Percentiles rank a stretch among this genome's conserved stretches.
phyloP scores from a whole-genome alignment of 2,329 filamentous ascomycete species.

The Dothidotthia symphoricarpi region DNA sequence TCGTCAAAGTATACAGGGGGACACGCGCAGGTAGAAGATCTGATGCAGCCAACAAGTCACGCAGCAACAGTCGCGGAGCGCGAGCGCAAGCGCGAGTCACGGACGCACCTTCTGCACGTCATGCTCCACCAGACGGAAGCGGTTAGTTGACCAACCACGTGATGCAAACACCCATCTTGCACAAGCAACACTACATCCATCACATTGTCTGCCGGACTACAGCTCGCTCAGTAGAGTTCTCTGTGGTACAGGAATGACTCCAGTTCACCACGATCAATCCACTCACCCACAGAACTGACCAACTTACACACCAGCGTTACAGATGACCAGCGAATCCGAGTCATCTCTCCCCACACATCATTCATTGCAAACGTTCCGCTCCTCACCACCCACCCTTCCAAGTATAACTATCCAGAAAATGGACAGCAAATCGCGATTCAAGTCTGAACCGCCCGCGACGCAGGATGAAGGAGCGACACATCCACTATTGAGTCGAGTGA shows the following conservation, averaged over 20 bases:
- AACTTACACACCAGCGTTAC: slow-evolving; percentile 14
- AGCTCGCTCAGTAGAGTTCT: not conserved
- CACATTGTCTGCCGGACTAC: not conserved
- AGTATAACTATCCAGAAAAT: not conserved
- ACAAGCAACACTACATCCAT: slow-evolving; percentile 3
- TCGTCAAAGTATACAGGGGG: no score
- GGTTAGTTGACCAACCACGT: slow-evolving; percentile 12
- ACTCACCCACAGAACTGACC: slow-evolving; percentile 29
- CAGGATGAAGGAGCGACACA: slow-evolving; percentile 8
- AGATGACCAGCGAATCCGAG: slow-evolving; percentile 18
- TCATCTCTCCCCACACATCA: slow-evolving; percentile 21
- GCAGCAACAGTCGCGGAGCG: slow-evolving; percentile 12
- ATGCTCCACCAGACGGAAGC: slow-evolving; percentile 23
- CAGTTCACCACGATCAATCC: slow-evolving; percentile 9
- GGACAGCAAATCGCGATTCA: not conserved
- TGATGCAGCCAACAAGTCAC: not conserved
- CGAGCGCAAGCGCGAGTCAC: slow-evolving; percentile 26
- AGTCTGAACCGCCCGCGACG: slow-evolving; percentile 12
- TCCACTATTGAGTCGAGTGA: slow-evolving; percentile 11
- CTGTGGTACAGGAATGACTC: slow-evolving; percentile 4
- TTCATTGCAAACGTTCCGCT: slow-evolving; percentile 9
- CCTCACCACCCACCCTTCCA: slow-evolving; percentile 13
- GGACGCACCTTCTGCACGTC: slow-evolving; percentile 23
- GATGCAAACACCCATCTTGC: slow-evolving; percentile 5
- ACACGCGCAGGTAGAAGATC: no score